phyloP scores from a whole-genome alignment of 495 filamentous ascomycete genomes.

The Pyrenopolyporus hunteri region DNA sequence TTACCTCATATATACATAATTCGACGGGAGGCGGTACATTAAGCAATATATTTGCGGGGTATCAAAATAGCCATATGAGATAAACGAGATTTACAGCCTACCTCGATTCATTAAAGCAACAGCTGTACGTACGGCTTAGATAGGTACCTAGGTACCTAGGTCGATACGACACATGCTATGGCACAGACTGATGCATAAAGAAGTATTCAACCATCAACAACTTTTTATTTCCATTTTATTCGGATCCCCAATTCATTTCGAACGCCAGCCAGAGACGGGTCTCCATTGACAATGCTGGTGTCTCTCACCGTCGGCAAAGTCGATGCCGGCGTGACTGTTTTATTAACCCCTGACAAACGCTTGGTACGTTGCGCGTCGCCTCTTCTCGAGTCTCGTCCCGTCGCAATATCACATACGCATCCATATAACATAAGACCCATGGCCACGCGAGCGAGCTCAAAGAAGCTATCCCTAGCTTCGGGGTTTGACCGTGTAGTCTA shows the following conservation, averaged over 20 bases:
- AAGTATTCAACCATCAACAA: slow-evolving; percentile 8
- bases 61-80: background rate
- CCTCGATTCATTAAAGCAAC: no score
- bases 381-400: slow-evolving; percentile 1
- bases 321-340: slow-evolving; percentile 95
- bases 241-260: background rate
- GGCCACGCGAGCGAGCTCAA: no score
- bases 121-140: no score
- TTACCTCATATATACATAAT: background rate
- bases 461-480: background rate
- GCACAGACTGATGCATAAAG: no score
- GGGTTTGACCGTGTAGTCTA: slow-evolving; percentile 2
- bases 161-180: no score
- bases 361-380: slow-evolving; percentile 64
- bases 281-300: slow-evolving; percentile 74
- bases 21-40: no score
- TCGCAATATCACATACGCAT: no score
- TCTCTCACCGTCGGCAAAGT: slow-evolving; percentile 99
- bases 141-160: background rate
- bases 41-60: slow-evolving; percentile 8
- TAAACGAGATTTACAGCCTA: no score
- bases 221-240: slow-evolving; percentile 1
- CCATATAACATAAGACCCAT: no score
- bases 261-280: no score
- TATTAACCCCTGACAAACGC: slow-evolving; percentile 95